phyloP scores from a whole-genome alignment of 257 asterid species.

The Thymus mandschuricus region DNA sequence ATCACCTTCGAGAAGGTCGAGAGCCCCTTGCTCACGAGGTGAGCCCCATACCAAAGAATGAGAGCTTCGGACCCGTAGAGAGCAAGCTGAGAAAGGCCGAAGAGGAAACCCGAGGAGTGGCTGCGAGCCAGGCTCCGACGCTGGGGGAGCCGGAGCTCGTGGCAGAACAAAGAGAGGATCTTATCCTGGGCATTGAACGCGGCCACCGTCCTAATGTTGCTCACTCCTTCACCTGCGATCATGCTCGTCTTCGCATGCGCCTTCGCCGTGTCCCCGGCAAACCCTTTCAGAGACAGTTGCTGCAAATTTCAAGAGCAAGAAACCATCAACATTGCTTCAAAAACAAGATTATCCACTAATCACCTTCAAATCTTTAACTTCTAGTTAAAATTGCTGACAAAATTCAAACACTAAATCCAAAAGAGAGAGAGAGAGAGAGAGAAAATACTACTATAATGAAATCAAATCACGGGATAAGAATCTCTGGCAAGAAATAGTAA shows the following conservation, averaged over 20 bases:
- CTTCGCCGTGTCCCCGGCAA: slow-evolving; percentile 97
- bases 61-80: slow-evolving; percentile 93
- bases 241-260: slow-evolving; percentile 98
- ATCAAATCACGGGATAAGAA: slow-evolving; percentile 37
- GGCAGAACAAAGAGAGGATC: slow-evolving; percentile 65
- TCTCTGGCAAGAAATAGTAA: slow-evolving; percentile 37
- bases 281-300: slow-evolving; percentile 97
- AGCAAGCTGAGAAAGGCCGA: slow-evolving; percentile 97
- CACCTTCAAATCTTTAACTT: neutral
- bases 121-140: slow-evolving; percentile 72
- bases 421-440: neutral
- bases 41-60: slow-evolving; percentile 91
- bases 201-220: slow-evolving; percentile 95
- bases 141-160: slow-evolving; percentile 81
- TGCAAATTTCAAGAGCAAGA: slow-evolving; percentile 35
- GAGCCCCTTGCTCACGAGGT: slow-evolving; percentile 72
- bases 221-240: slow-evolving; percentile 99
- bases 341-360: neutral
- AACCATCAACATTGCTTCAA: neutral
- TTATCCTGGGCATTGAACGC: slow-evolving; percentile 94
- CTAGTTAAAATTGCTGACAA: too few relatives aligned
- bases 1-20: slow-evolving; percentile 94
- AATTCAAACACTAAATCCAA: neutral
- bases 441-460: neutral
- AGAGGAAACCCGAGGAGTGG: slow-evolving; percentile 71